Evolutionary conservation across 2,329 filamentous ascomycete genomes (phyloP).

Genomic region (Chaetomium globosum): DNA sequence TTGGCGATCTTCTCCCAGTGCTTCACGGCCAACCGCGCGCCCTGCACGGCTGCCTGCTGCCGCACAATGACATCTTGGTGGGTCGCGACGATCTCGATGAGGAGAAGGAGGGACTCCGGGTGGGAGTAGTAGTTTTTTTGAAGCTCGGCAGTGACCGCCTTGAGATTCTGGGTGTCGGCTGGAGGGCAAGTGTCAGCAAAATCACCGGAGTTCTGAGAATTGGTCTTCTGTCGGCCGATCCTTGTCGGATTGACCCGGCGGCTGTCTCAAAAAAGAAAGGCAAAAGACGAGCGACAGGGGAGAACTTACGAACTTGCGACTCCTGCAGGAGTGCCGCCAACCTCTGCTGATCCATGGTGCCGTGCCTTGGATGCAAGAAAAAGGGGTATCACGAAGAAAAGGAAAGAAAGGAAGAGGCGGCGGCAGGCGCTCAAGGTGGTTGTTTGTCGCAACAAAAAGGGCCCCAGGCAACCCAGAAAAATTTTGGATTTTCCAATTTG

Average conservation of each 20-base stretch:
- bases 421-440: background rate
- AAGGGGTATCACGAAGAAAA: conserved; percentile 31
- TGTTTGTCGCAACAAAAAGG: conserved; percentile 10
- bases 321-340: conserved; percentile 38
- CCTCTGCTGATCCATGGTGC: conserved; percentile 36
- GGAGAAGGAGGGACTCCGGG: conserved; percentile 78
- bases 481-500: conserved; percentile 28
- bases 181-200: conserved; percentile 42
- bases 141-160: conserved; percentile 84
- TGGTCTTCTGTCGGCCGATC: background rate
- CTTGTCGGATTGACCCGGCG: background rate
- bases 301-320: conserved; percentile 37
- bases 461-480: conserved; percentile 1
- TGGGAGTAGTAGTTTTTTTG: conserved; percentile 92
- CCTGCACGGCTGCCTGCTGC: conserved; percentile 90
- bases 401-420: conserved; percentile 21
- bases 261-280: background rate
- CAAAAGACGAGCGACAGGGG: background rate
- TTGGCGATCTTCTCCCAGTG: conserved; percentile 78
- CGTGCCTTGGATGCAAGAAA: conserved; percentile 27
- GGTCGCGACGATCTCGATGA: conserved; percentile 85
- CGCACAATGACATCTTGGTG: conserved; percentile 73
- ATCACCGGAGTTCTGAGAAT: background rate
- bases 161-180: conserved; percentile 89
- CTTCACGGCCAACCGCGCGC: conserved; percentile 76